Evolutionary conservation across 148 eudicot species (phyloP).

Genomic region (Camellia japonica): DNA sequence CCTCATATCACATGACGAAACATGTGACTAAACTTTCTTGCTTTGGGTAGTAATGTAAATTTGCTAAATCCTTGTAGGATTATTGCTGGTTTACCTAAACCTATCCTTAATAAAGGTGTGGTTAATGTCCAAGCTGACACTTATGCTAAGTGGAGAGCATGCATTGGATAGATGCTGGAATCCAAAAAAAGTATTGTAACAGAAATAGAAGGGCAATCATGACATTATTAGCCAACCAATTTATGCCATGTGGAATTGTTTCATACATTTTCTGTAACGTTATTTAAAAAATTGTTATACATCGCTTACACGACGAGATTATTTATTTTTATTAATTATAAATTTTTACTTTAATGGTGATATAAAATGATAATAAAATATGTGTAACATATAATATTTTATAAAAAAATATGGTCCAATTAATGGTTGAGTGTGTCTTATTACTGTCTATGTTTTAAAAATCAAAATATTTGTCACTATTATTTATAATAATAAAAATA

Average conservation of each 20-base stretch:
- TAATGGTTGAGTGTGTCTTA: background rate
- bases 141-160: background rate
- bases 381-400: too few relatives aligned
- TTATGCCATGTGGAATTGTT: background rate
- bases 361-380: too few relatives aligned
- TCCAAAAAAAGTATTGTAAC: background rate
- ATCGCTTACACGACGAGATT: too few relatives aligned
- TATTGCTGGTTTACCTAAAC: background rate
- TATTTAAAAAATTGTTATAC: too few relatives aligned
- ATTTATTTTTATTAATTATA: too few relatives aligned
- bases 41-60: background rate
- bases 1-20: background rate
- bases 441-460: background rate
- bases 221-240: background rate
- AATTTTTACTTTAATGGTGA: too few relatives aligned
- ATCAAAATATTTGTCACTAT: too few relatives aligned
- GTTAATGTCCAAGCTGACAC: background rate
- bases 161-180: background rate
- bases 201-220: background rate
- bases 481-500: too few relatives aligned
- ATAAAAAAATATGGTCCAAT: background rate
- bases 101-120: background rate
- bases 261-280: background rate
- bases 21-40: background rate
- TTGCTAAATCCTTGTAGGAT: background rate